Conservation (phyloP, 345 rosid genomes). For the Citrus medica region DNA sequence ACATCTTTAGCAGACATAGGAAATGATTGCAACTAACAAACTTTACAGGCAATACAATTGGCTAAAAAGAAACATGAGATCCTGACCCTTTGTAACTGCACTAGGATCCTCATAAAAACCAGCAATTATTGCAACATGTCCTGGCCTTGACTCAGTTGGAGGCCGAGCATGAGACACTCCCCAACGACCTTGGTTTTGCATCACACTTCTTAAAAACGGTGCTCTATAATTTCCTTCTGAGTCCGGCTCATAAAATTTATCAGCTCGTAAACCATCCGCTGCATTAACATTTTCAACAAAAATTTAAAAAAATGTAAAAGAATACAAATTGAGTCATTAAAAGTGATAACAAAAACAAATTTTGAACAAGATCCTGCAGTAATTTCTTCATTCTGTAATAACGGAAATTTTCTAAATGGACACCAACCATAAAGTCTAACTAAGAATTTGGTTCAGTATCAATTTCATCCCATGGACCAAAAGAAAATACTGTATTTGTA, state of each 20-base stretch:
- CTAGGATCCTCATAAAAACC: constrained; percentile 99
- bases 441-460: not conserved
- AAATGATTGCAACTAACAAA: not conserved
- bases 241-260: constrained; percentile 94
- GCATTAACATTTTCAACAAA: constrained; percentile 16
- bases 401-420: not conserved
- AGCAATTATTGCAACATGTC: constrained; percentile 92
- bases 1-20: constrained; percentile 4
- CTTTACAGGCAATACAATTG: not conserved
- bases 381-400: not conserved
- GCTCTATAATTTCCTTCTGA: constrained; percentile 67
- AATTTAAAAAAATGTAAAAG: not conserved
- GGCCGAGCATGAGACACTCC: constrained; percentile 99
- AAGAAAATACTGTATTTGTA: not conserved
- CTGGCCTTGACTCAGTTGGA: constrained; percentile 96
- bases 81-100: constrained; percentile 83
- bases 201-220: constrained; percentile 79
- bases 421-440: not conserved
- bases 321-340: not conserved
- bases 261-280: constrained; percentile 98
- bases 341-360: not conserved
- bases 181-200: constrained; percentile 82
- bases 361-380: not conserved
- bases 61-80: not conserved
- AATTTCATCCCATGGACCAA: not conserved